Base-by-base conservation (phyloP, 257 asterid genomes). In the Solanum bulbocastanum region DNA sequence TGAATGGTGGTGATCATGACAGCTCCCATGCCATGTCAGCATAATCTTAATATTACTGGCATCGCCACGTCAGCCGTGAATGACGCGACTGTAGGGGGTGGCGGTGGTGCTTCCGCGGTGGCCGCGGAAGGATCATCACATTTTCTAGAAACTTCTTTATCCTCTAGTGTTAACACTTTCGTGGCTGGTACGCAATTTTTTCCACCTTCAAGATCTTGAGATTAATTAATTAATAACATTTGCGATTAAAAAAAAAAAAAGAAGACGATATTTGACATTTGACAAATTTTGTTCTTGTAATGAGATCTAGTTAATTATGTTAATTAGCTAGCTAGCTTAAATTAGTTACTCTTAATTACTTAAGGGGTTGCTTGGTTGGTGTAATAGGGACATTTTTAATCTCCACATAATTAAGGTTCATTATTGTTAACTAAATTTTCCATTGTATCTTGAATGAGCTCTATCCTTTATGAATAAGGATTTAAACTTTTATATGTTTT, bases 141-240 rank as follows among this genome's bases (percentile, higher is more conserved):
- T 23, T 95, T 91, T 74, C 89, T 94, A 8, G 98, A 96, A 86
- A 91, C 91, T 74, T 90, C 93, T 18, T 49, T 92, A 35, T 95
- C 90, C 75, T 94, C 95, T 27, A 65, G 72, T 37, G 91, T 96
- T 15, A 93, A 90, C 91, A 93, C 91, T 88, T 97, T 91, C 94
- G 91, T 93, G 87, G 91, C 95, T 87, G 99, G 98, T 95, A 97
- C 95, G 94, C 97, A 94, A 90, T 96, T 96, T 96, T 96, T 96
- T 95, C 98, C 98, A 87, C 97, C 95, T 44, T 95, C 98, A 87
- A 91, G 98, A 90, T 93, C 98, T 89, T 95, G 85, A 78, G 15
- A 9, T 60, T 60, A 60, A 60, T 60, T 60, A 4, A 39, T 56
- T 60, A 39, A 25, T 56, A 65, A 56, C 20, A 56, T 56, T 56